phyloP scores from a whole-genome alignment of 441 rosid species.

The Kokia cookei region DNA sequence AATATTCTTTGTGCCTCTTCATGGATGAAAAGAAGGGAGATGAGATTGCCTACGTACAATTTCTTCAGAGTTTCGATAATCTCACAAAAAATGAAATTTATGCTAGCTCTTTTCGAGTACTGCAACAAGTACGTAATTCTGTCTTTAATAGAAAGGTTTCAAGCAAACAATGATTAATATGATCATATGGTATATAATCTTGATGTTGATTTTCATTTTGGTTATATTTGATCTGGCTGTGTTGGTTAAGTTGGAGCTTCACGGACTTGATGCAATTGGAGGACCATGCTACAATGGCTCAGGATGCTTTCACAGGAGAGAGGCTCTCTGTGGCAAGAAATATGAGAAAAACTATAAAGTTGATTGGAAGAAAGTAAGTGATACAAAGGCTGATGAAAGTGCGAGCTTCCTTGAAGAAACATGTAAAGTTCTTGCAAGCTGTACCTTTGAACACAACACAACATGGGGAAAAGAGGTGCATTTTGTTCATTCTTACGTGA shows the following conservation, averaged over 20 bases:
- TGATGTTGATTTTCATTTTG: too few species aligned
- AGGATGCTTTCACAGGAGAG: background rate
- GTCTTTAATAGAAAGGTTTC: too few species aligned
- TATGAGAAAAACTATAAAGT: too few species aligned
- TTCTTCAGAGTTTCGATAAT: constrained; percentile 43
- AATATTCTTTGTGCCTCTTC: constrained; percentile 65
- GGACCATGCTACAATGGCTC: constrained; percentile 16
- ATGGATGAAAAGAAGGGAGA: constrained; percentile 57
- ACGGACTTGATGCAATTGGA: constrained; percentile 2
- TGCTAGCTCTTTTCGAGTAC: background rate
- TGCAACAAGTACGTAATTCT: too few species aligned
- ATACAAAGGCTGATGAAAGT: background rate
- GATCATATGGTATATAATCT: too few species aligned
- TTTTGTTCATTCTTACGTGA: background rate
- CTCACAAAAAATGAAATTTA: constrained; percentile 55
- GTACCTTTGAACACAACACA: constrained; percentile 46
- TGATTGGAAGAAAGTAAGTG: too few species aligned
- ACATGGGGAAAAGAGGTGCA: constrained; percentile 74
- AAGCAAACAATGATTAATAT: too few species aligned
- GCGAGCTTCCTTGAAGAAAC: constrained; percentile 17
- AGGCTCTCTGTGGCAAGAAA: too few species aligned
- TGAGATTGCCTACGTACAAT: constrained; percentile 58
- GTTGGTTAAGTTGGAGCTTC: background rate
- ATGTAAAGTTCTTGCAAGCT: constrained; percentile 49
- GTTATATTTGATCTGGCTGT: too few species aligned